A percentile compares a stretch with the other conserved stretches of the same genome.
Conservation (phyloP, 176 grass and related monocot species). For the Melocanna baccifera region DNA sequence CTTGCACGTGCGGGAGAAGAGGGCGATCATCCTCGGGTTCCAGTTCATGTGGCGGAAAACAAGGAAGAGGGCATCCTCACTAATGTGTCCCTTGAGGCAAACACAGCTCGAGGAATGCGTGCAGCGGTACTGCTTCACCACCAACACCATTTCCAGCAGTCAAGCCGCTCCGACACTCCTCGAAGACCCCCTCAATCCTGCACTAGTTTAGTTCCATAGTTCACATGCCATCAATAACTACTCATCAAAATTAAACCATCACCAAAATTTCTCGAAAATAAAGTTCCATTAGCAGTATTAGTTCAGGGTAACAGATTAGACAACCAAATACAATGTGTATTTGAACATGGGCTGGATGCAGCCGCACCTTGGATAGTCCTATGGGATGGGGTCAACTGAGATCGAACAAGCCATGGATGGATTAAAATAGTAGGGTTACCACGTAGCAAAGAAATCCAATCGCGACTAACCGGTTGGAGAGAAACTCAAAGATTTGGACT, state of each 20-base stretch:
- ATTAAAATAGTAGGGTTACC: background rate
- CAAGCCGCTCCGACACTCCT: background rate
- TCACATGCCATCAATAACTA: background rate
- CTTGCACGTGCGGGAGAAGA: slow-evolving; percentile 67
- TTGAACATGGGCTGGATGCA: background rate
- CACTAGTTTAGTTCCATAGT: background rate
- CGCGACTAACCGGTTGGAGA: background rate
- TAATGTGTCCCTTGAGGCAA: slow-evolving; percentile 78
- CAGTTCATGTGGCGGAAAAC: slow-evolving; percentile 73
- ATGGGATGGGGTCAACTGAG: background rate
- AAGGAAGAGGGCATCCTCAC: slow-evolving; percentile 71
- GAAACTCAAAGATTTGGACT: background rate
- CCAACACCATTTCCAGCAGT: slow-evolving; percentile 34
- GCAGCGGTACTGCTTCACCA: slow-evolving; percentile 75
- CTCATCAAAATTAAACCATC: background rate
- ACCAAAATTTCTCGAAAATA: background rate
- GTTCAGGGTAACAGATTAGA: background rate
- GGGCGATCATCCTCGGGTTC: slow-evolving; percentile 65
- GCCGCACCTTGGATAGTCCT: background rate
- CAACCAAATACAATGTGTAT: background rate
- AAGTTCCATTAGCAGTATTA: background rate
- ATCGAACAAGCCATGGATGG: background rate
- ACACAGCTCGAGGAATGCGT: slow-evolving; percentile 66
- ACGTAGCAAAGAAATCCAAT: background rate
- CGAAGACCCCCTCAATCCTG: background rate